Conservation (phyloP, 129 eudicot genomes). For the Saussurea involucrata region DNA sequence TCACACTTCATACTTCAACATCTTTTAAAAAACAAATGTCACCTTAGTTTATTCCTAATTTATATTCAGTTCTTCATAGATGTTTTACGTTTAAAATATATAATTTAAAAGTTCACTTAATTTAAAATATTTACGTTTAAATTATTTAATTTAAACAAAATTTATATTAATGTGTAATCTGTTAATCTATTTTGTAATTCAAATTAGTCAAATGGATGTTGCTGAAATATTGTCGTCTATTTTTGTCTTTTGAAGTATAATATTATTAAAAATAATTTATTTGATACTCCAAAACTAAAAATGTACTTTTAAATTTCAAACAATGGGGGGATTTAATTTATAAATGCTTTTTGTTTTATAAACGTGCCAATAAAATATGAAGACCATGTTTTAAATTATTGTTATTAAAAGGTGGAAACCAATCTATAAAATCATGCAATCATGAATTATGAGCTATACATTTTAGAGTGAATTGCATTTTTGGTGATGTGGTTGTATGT, state of each 20-base stretch:
- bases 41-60: background rate
- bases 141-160: too few species aligned
- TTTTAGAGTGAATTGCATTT: too few species aligned
- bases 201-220: background rate
- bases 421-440: background rate
- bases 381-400: background rate
- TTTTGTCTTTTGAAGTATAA: background rate
- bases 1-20: too few species aligned
- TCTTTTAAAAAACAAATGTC: too few species aligned
- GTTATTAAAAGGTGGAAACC: background rate
- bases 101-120: too few species aligned
- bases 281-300: background rate
- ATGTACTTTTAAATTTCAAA: background rate
- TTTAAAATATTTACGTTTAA: too few species aligned
- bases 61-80: background rate
- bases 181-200: background rate
- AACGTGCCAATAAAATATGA: background rate
- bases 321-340: background rate
- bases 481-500: too few species aligned
- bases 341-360: background rate
- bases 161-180: background rate
- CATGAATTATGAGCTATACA: too few species aligned
- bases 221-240: background rate
- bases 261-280: background rate
- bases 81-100: too few species aligned